Percentiles rank a stretch among this genome's conserved stretches.
Evolutionary conservation across 2,329 filamentous ascomycete species (phyloP).

Genomic region (Alternaria sp.): DNA sequence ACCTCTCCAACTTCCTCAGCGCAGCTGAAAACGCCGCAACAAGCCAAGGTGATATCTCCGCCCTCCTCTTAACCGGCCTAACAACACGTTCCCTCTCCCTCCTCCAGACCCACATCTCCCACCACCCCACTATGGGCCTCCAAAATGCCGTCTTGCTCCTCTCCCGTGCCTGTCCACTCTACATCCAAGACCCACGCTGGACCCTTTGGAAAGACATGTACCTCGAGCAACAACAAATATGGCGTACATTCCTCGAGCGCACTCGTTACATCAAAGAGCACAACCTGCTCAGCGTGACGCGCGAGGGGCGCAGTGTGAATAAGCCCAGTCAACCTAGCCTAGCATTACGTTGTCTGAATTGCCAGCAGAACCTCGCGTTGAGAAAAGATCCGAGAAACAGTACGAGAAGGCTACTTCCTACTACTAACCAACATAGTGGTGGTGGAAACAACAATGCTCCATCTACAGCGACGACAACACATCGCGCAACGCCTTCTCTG

Average conservation of each 20-base stretch:
- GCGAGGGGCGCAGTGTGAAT: slow-evolving; percentile 69
- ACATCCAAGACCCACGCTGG: slow-evolving; percentile 80
- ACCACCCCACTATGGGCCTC: slow-evolving; percentile 71
- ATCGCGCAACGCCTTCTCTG: background rate
- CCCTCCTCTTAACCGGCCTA: slow-evolving; percentile 80
- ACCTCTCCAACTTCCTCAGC: slow-evolving; percentile 56
- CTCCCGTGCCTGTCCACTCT: slow-evolving; percentile 76
- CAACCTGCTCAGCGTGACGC: slow-evolving; percentile 71
- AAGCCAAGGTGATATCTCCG: slow-evolving; percentile 76
- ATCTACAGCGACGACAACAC: background rate
- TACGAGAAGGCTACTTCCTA: slow-evolving; percentile 34
- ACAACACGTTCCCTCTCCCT: slow-evolving; percentile 77
- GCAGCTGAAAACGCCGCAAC: slow-evolving; percentile 68
- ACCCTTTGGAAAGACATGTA: slow-evolving; percentile 79
- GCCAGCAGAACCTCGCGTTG: slow-evolving; percentile 65
- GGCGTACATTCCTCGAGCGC: slow-evolving; percentile 75
- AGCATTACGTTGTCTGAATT: slow-evolving; percentile 79
- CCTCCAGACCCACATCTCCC: slow-evolving; percentile 77
- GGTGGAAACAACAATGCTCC: background rate
- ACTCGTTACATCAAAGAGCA: slow-evolving; percentile 82
- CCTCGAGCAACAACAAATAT: slow-evolving; percentile 75
- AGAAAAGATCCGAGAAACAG: slow-evolving; percentile 35
- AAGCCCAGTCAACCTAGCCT: slow-evolving; percentile 72
- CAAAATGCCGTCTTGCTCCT: slow-evolving; percentile 81
- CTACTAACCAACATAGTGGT: slow-evolving; percentile 4